A percentile compares a stretch with the other conserved stretches of the same genome.
Evolutionary conservation across 2,329 filamentous ascomycete species (phyloP).

Genomic region (Alternaria sp.): DNA sequence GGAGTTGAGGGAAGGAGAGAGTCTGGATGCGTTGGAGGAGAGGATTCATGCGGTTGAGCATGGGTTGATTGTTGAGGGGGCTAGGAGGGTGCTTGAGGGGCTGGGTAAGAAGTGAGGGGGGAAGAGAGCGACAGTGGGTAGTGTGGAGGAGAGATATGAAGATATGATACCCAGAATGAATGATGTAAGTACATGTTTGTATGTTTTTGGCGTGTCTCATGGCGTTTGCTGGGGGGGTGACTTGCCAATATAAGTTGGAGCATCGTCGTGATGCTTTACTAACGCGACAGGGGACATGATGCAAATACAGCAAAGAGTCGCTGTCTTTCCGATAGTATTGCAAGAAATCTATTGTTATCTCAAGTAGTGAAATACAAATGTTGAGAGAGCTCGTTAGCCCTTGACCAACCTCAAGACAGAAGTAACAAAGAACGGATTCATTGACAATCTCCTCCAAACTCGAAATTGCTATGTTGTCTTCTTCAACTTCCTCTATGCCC

Average conservation of each 20-base stretch:
- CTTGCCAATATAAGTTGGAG: not conserved
- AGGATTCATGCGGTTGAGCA: conserved; percentile 81
- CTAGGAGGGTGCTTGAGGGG: conserved; percentile 57
- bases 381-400: not conserved
- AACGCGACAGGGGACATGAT: not conserved
- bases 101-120: conserved; percentile 21
- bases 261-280: not conserved
- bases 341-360: accelerated
- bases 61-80: conserved; percentile 77
- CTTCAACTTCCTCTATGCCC: not conserved
- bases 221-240: no score
- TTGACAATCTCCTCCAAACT: not conserved
- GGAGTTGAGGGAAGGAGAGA: conserved; percentile 61
- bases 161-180: conserved; percentile 9
- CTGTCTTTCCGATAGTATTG: not conserved
- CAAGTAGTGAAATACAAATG: not conserved
- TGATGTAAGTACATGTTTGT: not conserved
- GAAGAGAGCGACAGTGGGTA: not conserved
- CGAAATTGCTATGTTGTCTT: not conserved
- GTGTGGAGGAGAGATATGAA: not conserved
- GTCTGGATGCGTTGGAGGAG: conserved; percentile 69
- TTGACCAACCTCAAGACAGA: not conserved
- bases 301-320: not conserved
- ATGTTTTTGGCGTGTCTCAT: not conserved
- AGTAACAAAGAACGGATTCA: not conserved